These are phyloP conservation scores for Aureobasidium sp. DNA, from an alignment of 2,329 filamentous ascomycete genomes.

Conservation along the genomic window DNA sequence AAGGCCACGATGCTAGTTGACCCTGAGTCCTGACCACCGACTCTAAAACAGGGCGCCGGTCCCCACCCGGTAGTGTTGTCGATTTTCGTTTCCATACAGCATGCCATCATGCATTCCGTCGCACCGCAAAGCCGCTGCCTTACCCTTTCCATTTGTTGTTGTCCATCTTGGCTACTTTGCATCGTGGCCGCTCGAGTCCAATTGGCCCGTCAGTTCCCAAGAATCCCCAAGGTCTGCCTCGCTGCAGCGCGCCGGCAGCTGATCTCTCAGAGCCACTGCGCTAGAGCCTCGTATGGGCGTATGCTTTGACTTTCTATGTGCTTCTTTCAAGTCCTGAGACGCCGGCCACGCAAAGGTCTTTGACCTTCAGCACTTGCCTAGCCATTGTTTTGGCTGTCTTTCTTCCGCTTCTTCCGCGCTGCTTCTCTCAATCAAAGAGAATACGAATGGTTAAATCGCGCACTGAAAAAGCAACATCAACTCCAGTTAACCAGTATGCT, in stretches of 20 bases:
- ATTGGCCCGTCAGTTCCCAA: background rate
- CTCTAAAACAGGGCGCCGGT: slow-evolving; percentile 1
- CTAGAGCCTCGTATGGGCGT: background rate
- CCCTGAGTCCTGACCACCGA: slow-evolving; percentile 1
- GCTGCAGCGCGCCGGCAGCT: slow-evolving; percentile 4
- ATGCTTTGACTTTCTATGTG: slow-evolving; percentile 10
- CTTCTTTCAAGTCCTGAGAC: slow-evolving; percentile 6
- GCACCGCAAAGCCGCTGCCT: background rate
- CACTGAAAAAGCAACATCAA: background rate
- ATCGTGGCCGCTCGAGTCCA: background rate
- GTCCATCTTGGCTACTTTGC: background rate
- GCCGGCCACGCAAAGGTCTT: background rate
- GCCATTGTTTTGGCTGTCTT: background rate
- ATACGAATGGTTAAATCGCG: background rate
- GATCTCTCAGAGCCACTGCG: slow-evolving; percentile 1
- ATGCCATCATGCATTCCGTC: background rate
- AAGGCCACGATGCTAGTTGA: background rate
- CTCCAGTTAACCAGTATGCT: background rate
- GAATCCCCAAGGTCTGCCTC: background rate
- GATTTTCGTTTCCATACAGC: slow-evolving; percentile 1
- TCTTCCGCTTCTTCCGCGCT: slow-evolving; percentile 3
- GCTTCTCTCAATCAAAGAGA: background rate
- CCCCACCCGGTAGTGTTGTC: background rate
- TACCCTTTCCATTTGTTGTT: background rate
- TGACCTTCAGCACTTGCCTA: background rate